phyloP scores from a whole-genome alignment of 1,284 basidiomycete genomes.

The Rhodotorula sp. region DNA sequence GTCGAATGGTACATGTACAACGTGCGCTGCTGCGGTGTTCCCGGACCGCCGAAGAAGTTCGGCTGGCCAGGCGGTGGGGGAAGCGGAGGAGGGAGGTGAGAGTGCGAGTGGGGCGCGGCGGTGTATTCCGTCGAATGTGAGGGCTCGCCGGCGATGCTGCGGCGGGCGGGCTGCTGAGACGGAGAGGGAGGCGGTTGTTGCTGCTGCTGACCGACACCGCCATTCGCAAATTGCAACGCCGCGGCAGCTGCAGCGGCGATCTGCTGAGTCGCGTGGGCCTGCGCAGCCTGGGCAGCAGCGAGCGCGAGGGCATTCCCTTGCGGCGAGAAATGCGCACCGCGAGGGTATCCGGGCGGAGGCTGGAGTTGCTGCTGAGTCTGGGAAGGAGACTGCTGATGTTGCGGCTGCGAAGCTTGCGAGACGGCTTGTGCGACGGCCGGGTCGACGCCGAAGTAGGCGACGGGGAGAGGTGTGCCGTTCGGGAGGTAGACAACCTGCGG shows the following conservation, averaged over 20 bases:
- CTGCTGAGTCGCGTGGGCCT: constrained; percentile 1
- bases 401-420: not conserved
- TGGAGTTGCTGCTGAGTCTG: not conserved
- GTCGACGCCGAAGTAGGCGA: constrained; percentile 1
- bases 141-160: too few relatives aligned
- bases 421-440: not conserved
- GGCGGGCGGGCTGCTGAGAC: too few relatives aligned
- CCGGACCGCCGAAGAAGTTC: too few relatives aligned
- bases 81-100: too few relatives aligned
- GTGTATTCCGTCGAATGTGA: too few relatives aligned
- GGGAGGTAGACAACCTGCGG: constrained; percentile 1
- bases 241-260: not conserved
- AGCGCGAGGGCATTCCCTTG: constrained; percentile 11
- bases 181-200: too few relatives aligned
- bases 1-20: constrained; percentile 19
- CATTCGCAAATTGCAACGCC: not conserved
- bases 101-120: too few relatives aligned
- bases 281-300: constrained; percentile 9
- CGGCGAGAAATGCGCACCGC: constrained; percentile 4
- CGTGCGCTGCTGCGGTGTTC: not conserved
- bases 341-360: not conserved
- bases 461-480: constrained; percentile 3
- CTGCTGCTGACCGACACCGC: too few relatives aligned
- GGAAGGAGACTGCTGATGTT: not conserved
- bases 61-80: too few relatives aligned